Evolutionary conservation across 31 red algal species (phyloP).

Genomic region (Odonthalia washingtoniensis): DNA sequence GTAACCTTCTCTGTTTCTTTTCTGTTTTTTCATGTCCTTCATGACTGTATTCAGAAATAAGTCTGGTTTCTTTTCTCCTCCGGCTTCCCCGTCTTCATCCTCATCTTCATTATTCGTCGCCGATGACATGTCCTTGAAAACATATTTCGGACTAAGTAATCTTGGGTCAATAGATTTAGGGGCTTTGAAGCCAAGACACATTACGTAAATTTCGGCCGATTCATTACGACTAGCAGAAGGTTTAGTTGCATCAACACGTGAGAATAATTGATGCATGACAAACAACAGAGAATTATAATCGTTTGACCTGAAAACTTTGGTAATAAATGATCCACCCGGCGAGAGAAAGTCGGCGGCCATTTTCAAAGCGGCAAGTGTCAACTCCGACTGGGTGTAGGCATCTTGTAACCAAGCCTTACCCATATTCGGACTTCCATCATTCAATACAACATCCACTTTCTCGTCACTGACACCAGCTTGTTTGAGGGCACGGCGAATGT

Average conservation of each 20-base stretch:
- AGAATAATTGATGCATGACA: conserved; percentile 93
- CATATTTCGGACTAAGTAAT: conserved; percentile 87
- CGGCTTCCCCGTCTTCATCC: not conserved
- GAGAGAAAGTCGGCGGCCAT: conserved; percentile 83
- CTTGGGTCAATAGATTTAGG: conserved; percentile 82
- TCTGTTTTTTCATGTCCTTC: conserved; percentile 69
- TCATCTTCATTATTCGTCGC: conserved; percentile 2
- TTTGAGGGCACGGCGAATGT: conserved; percentile 69
- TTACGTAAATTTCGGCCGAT: conserved; percentile 97
- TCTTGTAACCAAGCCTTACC: conserved; percentile 98
- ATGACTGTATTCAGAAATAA: conserved; percentile 72
- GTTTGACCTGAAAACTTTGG: conserved; percentile 94
- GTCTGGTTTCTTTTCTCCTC: conserved; percentile 15
- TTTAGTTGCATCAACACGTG: conserved; percentile 89
- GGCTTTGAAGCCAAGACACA: conserved; percentile 78
- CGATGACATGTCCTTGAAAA: conserved; percentile 86
- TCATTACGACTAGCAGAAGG: conserved; percentile 84
- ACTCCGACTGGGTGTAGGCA: conserved; percentile 93
- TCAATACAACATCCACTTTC: conserved; percentile 94
- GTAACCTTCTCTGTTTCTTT: conserved; percentile 72
- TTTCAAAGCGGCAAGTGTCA: conserved; percentile 87
- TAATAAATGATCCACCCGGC: conserved; percentile 87
- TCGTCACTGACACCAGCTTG: conserved; percentile 21
- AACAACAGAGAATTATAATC: conserved; percentile 94
- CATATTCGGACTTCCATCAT: conserved; percentile 98